phyloP scores from a whole-genome alignment of 129 eudicot genomes.

The Logfia minima region DNA sequence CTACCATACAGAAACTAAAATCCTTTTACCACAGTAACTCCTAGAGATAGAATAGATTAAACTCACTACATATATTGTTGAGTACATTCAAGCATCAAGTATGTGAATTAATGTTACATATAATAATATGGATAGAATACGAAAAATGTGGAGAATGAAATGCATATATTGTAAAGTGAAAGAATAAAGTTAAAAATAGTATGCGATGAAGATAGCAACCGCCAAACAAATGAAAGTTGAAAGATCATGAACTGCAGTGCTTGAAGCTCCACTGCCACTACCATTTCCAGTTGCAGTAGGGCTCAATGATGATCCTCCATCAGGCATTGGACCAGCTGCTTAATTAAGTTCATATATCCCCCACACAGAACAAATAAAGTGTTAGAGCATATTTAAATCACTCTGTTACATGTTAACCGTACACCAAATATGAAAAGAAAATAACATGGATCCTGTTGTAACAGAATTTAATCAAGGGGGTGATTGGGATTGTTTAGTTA shows the following conservation, averaged over 20 bases:
- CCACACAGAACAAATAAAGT: too few relatives aligned
- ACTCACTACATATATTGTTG: constrained; percentile 36
- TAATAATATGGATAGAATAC: constrained; percentile 18
- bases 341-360: neutral
- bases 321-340: constrained; percentile 23
- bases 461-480: too few relatives aligned
- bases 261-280: constrained; percentile 25
- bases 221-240: constrained; percentile 33
- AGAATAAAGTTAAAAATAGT: constrained; percentile 30
- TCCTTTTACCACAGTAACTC: neutral
- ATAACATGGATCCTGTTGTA: too few relatives aligned
- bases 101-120: constrained; percentile 36
- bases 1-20: too few relatives aligned
- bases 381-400: neutral
- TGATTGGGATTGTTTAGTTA: too few relatives aligned
- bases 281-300: constrained; percentile 18
- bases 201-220: constrained; percentile 39
- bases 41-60: constrained; percentile 1
- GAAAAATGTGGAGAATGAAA: constrained; percentile 32
- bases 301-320: constrained; percentile 16
- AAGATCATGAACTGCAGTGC: constrained; percentile 24
- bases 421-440: neutral
- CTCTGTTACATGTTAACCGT: neutral
- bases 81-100: constrained; percentile 26
- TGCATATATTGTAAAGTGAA: constrained; percentile 23